Conservation (phyloP, 2,329 filamentous ascomycete species). For the Penicillium sp. region DNA sequence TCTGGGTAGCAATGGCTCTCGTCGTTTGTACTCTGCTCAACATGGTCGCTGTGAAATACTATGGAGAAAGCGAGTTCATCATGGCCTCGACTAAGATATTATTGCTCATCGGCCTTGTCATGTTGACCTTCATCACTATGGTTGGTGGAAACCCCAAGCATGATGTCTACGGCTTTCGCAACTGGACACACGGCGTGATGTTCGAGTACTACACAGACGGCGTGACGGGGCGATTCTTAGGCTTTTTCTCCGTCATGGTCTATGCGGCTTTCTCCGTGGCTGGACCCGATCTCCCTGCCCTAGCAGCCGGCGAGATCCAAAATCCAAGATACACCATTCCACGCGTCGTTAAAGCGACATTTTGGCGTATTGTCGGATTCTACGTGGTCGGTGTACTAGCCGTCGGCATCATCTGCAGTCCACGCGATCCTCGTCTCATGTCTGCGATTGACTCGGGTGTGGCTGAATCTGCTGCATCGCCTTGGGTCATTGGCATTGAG, state of each 20-base stretch:
- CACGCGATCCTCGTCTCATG: constrained; percentile 57
- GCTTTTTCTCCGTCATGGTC: constrained; percentile 68
- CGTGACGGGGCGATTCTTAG: constrained; percentile 62
- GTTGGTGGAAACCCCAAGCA: constrained; percentile 69
- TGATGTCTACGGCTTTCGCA: constrained; percentile 66
- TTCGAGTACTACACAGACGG: constrained; percentile 61
- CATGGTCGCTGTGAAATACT: constrained; percentile 64
- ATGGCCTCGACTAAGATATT: constrained; percentile 66
- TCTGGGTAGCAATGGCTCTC: constrained; percentile 42
- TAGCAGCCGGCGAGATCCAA: constrained; percentile 62
- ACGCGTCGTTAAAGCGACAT: constrained; percentile 68
- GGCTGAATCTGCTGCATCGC: constrained; percentile 62
- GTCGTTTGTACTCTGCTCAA: constrained; percentile 55
- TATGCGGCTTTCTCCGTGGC: constrained; percentile 62
- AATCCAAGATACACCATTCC: constrained; percentile 67
- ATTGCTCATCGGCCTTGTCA: constrained; percentile 62
- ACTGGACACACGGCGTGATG: constrained; percentile 61
- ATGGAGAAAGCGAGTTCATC: constrained; percentile 69
- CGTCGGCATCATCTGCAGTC: constrained; percentile 64
- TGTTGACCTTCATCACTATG: constrained; percentile 76
- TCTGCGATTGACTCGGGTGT: constrained; percentile 54
- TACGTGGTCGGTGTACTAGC: constrained; percentile 69
- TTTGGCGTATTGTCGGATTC: constrained; percentile 70
- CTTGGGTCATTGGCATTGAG: constrained; percentile 68
- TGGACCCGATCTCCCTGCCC: constrained; percentile 58